phyloP scores from a whole-genome alignment of 73 alveolate genomes.

The Paramecium pentaurelia region DNA sequence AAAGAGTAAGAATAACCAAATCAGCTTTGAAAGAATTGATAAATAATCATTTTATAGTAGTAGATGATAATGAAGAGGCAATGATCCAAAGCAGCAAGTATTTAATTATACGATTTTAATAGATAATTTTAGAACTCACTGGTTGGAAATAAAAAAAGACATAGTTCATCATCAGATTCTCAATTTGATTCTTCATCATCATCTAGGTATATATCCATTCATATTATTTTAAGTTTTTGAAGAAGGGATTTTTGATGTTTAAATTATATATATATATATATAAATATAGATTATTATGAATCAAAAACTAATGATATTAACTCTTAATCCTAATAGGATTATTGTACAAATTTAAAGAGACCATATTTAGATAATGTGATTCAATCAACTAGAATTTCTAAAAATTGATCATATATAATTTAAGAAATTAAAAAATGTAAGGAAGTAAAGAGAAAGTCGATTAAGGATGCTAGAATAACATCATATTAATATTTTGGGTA shows the following conservation, averaged over 20 bases:
- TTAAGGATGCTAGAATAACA: too few relatives aligned
- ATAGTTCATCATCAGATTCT: background rate
- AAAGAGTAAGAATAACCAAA: background rate
- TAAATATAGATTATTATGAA: background rate
- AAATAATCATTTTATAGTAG: slow-evolving; percentile 2
- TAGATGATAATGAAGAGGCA: slow-evolving; percentile 13
- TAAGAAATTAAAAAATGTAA: too few relatives aligned
- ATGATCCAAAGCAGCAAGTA: background rate
- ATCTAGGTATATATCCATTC: background rate
- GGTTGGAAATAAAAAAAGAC: background rate
- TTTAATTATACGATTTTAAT: background rate
- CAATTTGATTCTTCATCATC: background rate
- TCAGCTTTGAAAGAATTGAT: background rate
- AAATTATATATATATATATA: background rate
- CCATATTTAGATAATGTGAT: background rate
- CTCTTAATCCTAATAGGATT: background rate
- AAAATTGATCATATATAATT: background rate
- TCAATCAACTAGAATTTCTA: background rate
- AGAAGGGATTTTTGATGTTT: background rate
- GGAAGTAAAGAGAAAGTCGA: too few relatives aligned
- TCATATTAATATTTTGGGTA: too few relatives aligned
- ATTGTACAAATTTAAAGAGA: background rate
- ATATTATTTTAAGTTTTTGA: background rate
- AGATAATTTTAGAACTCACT: background rate
- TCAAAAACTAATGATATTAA: background rate